phyloP scores from a whole-genome alignment of 1,284 basidiomycete genomes.

The Xerocomus cyaneibrunnescens region DNA sequence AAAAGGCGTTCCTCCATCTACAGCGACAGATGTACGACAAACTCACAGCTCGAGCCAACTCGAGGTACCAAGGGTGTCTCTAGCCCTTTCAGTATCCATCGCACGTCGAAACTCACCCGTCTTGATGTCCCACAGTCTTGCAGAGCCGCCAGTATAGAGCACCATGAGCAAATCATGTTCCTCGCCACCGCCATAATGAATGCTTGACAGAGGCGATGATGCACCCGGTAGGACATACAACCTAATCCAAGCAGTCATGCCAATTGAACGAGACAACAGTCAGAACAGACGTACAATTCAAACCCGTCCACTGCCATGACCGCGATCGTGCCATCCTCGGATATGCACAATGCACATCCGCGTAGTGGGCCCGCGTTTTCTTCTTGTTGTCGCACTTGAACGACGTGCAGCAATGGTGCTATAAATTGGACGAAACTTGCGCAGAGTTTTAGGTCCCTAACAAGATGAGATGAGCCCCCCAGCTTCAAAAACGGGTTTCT shows the following conservation, averaged over 20 bases:
- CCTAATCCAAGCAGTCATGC: constrained; percentile 37
- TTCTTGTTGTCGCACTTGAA: constrained; percentile 53
- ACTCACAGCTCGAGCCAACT: constrained; percentile 73
- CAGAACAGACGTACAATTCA: constrained; percentile 58
- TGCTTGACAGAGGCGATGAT: constrained; percentile 56
- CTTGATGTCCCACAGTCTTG: constrained; percentile 87
- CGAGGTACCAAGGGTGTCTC: constrained; percentile 68
- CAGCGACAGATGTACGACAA: not conserved
- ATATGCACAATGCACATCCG: constrained; percentile 73
- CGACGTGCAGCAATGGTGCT: constrained; percentile 56
- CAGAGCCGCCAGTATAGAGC: constrained; percentile 74
- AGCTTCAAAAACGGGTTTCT: not conserved
- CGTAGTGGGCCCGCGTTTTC: constrained; percentile 60
- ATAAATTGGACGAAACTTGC: constrained; percentile 72
- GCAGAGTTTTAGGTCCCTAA: constrained; percentile 59
- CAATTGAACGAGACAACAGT: not conserved
- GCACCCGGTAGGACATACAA: constrained; percentile 81
- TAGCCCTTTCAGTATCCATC: constrained; percentile 73
- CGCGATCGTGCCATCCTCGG: constrained; percentile 80
- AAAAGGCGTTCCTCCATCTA: not conserved
- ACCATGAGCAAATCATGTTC: constrained; percentile 67
- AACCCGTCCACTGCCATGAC: constrained; percentile 76
- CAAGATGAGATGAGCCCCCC: constrained; percentile 20
- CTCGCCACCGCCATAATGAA: constrained; percentile 60
- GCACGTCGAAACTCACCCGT: constrained; percentile 86